Evolutionary conservation across 306 rosid species (phyloP), one percentile per base, ranked within the genome.

Genomic region (Cyclanthera cordifolia): DNA sequence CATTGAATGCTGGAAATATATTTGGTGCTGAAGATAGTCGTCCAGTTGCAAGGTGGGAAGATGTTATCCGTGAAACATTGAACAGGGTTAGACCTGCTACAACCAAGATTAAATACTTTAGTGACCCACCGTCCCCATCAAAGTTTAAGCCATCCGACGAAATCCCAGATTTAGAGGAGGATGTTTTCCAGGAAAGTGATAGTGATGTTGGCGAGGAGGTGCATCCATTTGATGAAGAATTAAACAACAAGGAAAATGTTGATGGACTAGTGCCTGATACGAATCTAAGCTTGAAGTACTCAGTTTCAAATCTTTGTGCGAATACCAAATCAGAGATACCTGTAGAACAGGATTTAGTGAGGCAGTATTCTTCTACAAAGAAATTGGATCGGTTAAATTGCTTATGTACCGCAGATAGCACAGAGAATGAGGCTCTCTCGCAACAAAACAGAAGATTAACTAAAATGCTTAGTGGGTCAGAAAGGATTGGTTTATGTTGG

Each of bases 111-210:
- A 92, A 89, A 82, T 87, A 88, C 75, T 92, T 84, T 53, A 92
- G 95, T 45, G 97, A 89, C 74, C 97, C 97, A 64, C 95, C 95
- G 16, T 87, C 97, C 8, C 97, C 97, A 16, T 89, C 96, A 66
- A 92, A 84, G 65, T 92, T 78, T 72, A 92, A 84, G 81, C 93
- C 87, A 73, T 70, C 78, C 19, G 84, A 80, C 23, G 93, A 89
- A 63, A 61, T 73, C 56, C 80, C 90, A 7, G 82, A 81, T 74
- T 69, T 85, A 41, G 95, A 87, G 75, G 97, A 85, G 79, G 97
- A 92, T 72, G 77, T 84, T 10, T 58, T 84, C 51, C 72, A 79
- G 30, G 90, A 87, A 77, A 88, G 88, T 79, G 97, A 92, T 30
- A 75, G 89, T 72, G 97, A 92, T 61, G 52, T 81, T 63, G 96